Evolutionary conservation across 805 yeast genomes (phyloP).

Genomic region (Cyberlindnera petersonii): DNA sequence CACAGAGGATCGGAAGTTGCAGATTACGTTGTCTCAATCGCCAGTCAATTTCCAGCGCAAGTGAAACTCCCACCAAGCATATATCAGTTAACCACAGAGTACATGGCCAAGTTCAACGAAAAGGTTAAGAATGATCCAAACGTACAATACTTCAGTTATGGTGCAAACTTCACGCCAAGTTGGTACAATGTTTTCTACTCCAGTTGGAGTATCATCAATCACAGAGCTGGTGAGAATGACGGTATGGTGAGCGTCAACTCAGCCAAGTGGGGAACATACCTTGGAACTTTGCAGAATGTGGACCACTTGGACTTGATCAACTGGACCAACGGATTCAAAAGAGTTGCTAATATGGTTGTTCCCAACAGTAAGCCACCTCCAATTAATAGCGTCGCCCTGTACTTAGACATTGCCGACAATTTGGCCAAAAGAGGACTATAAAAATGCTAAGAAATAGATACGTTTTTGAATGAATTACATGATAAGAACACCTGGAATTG

Average conservation of each 20-base stretch:
- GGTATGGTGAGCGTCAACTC: conserved; percentile 81
- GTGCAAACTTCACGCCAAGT: conserved; percentile 64
- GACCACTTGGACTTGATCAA: conserved; percentile 87
- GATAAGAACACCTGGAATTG: too few relatives aligned
- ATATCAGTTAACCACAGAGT: conserved; percentile 60
- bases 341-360: conserved; percentile 14
- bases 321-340: conserved; percentile 60
- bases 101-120: conserved; percentile 51
- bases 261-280: conserved; percentile 77
- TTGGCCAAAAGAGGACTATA: conserved; percentile 55
- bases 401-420: conserved; percentile 62
- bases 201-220: conserved; percentile 60
- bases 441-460: not conserved
- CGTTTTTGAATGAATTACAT: too few relatives aligned
- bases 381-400: conserved; percentile 65
- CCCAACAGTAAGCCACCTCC: conserved; percentile 27
- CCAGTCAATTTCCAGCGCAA: conserved; percentile 20
- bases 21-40: conserved; percentile 49
- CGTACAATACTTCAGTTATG: conserved; percentile 78
- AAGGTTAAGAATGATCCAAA: conserved; percentile 49
- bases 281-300: conserved; percentile 72
- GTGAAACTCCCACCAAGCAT: conserved; percentile 40
- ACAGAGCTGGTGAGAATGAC: conserved; percentile 59
- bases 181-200: conserved; percentile 58
- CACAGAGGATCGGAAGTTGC: conserved; percentile 86